These are phyloP conservation scores for Pogostemon cablin DNA, from an alignment of 257 asterid species.

Conservation along the genomic window DNA sequence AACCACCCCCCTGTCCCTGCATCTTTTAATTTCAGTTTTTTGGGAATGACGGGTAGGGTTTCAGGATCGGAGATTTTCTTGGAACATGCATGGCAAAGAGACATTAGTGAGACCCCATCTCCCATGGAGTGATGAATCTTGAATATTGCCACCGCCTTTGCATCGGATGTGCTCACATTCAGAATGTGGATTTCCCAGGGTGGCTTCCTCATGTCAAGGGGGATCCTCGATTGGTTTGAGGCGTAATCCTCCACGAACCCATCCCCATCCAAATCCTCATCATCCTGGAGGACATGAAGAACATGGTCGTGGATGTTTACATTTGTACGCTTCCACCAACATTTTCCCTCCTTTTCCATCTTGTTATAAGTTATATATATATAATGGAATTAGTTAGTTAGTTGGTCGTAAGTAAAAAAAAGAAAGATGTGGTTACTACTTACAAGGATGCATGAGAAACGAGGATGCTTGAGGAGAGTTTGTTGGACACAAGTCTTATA, in stretches of 20 bases:
- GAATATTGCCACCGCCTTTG: conserved; percentile 33
- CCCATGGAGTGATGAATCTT: conserved; percentile 52
- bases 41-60: conserved; percentile 38
- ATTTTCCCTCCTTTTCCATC: conserved; percentile 28
- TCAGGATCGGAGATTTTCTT: conserved; percentile 36
- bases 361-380: too few species aligned
- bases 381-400: too few species aligned
- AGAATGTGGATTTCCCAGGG: conserved; percentile 53
- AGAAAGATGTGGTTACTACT: background rate
- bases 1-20: background rate
- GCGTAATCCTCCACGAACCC: conserved; percentile 36
- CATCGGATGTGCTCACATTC: conserved; percentile 44
- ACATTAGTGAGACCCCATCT: conserved; percentile 49
- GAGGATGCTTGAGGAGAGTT: conserved; percentile 51
- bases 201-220: conserved; percentile 43
- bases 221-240: conserved; percentile 30
- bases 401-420: too few species aligned
- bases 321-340: conserved; percentile 38
- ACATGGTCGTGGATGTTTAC: conserved; percentile 44
- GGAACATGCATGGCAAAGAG: conserved; percentile 43
- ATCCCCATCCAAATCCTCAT: conserved; percentile 41
- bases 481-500: conserved; percentile 33
- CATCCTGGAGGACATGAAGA: conserved; percentile 25
- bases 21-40: background rate
- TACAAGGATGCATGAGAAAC: conserved; percentile 49